A percentile compares a stretch with the other conserved stretches of the same genome.
Evolutionary conservation across 139 green algal species (phyloP).

Genomic region (Desmodesmus armatus): DNA sequence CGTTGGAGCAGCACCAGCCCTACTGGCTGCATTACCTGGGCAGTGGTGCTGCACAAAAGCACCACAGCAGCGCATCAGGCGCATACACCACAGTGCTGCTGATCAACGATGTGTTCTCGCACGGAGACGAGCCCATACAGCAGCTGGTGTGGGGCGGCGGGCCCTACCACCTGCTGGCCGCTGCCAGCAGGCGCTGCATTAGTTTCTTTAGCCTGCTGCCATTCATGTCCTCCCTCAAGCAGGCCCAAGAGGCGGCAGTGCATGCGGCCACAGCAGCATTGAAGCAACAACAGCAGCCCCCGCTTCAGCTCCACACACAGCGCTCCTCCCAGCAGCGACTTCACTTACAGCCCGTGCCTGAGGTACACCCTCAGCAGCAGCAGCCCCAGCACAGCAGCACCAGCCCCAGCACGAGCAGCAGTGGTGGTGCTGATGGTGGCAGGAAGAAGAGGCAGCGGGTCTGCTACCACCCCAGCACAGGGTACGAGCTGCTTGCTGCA

Average conservation of each 20-base stretch:
- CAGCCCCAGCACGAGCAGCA: neutral
- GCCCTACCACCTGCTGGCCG: constrained; percentile 44
- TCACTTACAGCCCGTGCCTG: neutral
- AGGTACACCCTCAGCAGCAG: neutral
- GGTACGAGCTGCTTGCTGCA: constrained; percentile 3
- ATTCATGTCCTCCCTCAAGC: constrained; percentile 35
- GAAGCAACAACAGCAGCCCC: constrained; percentile 1
- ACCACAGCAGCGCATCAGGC: neutral
- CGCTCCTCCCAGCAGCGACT: neutral
- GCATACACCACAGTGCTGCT: constrained; percentile 28
- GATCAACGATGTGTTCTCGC: constrained; percentile 14
- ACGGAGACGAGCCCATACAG: constrained; percentile 47
- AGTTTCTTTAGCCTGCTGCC: constrained; percentile 54
- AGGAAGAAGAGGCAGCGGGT: neutral
- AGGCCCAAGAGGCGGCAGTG: neutral
- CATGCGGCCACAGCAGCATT: neutral
- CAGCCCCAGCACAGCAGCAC: neutral
- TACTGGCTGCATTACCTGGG: neutral
- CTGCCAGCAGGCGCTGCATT: constrained; percentile 49
- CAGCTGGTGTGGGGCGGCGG: constrained; percentile 58
- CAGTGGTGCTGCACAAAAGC: neutral
- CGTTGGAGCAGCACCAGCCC: neutral
- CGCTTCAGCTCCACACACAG: neutral
- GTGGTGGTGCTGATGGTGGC: neutral
- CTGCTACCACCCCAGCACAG: constrained; percentile 52